phyloP scores from a whole-genome alignment of 768 basidiomycete genomes.

The Lentinula detonsa region DNA sequence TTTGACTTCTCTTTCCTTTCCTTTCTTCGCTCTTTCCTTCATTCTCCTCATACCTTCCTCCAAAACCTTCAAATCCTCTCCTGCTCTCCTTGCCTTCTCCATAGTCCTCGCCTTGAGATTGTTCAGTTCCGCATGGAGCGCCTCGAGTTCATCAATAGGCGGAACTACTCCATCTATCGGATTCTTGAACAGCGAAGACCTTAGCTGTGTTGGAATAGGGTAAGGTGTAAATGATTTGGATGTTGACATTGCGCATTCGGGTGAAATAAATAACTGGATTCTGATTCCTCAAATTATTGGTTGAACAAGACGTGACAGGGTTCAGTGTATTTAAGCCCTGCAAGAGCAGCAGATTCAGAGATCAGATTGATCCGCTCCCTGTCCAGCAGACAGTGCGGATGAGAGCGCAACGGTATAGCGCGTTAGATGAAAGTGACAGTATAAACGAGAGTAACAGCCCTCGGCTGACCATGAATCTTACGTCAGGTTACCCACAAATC shows the following conservation, averaged over 20 bases:
- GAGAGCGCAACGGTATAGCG: background rate
- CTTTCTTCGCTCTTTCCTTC: slow-evolving; percentile 69
- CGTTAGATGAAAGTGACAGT: background rate
- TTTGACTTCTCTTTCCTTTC: slow-evolving; percentile 56
- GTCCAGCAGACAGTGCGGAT: background rate
- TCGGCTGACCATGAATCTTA: background rate
- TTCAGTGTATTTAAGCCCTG: background rate
- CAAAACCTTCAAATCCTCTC: slow-evolving; percentile 66
- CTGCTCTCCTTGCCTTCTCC: slow-evolving; percentile 68
- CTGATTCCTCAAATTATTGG: background rate
- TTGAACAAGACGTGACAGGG: background rate
- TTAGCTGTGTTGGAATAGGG: slow-evolving; percentile 39
- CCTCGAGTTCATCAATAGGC: slow-evolving; percentile 65
- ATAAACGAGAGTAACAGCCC: background rate
- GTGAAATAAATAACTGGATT: background rate
- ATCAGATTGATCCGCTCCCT: background rate
- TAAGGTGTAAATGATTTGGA: slow-evolving; percentile 41
- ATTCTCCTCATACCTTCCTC: slow-evolving; percentile 72
- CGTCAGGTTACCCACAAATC: background rate
- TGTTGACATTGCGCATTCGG: slow-evolving; percentile 46
- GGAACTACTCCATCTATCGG: slow-evolving; percentile 58
- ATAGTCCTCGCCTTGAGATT: slow-evolving; percentile 45
- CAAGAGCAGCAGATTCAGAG: background rate
- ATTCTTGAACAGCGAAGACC: slow-evolving; percentile 57
- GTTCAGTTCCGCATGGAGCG: slow-evolving; percentile 56